These are phyloP conservation scores for Escovopsis sp. DNA, from an alignment of 2,329 filamentous ascomycete species.

Conservation along the genomic window DNA sequence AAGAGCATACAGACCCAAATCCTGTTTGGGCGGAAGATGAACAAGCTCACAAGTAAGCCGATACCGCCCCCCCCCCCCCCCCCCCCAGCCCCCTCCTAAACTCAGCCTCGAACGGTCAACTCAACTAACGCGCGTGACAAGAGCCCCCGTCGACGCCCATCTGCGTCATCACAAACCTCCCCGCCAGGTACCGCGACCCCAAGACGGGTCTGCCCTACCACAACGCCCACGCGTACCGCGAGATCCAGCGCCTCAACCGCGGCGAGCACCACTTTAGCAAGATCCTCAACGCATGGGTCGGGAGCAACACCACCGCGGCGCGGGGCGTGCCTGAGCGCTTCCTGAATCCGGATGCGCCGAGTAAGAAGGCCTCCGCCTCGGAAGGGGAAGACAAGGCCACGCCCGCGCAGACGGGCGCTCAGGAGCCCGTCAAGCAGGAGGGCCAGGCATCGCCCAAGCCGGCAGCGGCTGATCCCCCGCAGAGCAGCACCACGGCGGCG, in stretches of 20 bases:
- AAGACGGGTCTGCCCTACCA: slow-evolving; percentile 70
- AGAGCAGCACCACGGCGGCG: too few relatives aligned
- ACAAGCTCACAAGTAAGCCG: slow-evolving; percentile 37
- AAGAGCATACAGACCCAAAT: slow-evolving; percentile 43
- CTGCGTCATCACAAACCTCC: slow-evolving; percentile 72
- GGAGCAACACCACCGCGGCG: slow-evolving; percentile 48
- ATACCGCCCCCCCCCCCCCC: too few relatives aligned
- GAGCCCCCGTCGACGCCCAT: slow-evolving; percentile 38
- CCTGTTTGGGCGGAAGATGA: slow-evolving; percentile 45
- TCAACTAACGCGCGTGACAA: slow-evolving; percentile 11
- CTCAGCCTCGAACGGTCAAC: not conserved
- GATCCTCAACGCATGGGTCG: slow-evolving; percentile 71
- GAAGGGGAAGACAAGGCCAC: too few relatives aligned
- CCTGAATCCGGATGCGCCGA: slow-evolving; percentile 20
- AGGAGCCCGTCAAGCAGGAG: too few relatives aligned
- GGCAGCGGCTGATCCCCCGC: too few relatives aligned
- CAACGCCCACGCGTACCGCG: slow-evolving; percentile 65
- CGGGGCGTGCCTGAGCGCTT: slow-evolving; percentile 73
- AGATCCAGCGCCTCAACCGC: slow-evolving; percentile 59
- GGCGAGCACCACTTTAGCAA: slow-evolving; percentile 74
- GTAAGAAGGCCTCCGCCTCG: too few relatives aligned
- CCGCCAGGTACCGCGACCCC: slow-evolving; percentile 74
- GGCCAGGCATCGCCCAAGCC: too few relatives aligned
- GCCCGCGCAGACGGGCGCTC: too few relatives aligned
- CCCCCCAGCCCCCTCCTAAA: not conserved